Evolutionary conservation across 139 green algal genomes (phyloP).

Genomic region (Chlorella sp.): DNA sequence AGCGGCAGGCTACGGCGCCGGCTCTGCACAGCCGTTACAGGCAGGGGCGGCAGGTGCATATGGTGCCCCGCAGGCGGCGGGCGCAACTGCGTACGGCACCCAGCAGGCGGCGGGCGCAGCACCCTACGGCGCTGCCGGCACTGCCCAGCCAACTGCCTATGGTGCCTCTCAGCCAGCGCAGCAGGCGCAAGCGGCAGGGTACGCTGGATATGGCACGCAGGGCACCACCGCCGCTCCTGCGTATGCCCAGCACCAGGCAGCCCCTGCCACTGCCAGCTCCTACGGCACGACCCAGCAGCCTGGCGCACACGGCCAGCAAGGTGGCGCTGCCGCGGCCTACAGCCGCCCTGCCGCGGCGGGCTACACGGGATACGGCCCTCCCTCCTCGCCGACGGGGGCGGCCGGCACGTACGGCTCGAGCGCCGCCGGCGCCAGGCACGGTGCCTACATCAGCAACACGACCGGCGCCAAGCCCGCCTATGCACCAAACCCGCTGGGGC

Average conservation of each 20-base stretch:
- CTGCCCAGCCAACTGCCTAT: no score
- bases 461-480: no score
- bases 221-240: no score
- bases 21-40: background rate
- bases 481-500: no score
- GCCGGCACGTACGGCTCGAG: background rate
- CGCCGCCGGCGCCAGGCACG: background rate
- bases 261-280: background rate
- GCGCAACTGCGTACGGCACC: no score
- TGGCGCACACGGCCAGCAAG: background rate
- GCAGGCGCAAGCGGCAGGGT: no score
- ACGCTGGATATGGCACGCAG: no score
- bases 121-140: no score
- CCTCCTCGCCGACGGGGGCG: no score
- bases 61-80: background rate
- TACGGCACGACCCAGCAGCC: slow-evolving; percentile 1
- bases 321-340: background rate
- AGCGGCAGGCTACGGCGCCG: background rate
- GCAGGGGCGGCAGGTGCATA: background rate
- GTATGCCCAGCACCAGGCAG: background rate
- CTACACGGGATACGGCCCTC: no score
- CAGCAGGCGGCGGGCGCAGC: no score
- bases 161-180: no score
- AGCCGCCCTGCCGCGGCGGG: background rate
- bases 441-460: background rate